Evolutionary conservation across 2,329 filamentous ascomycete species (phyloP).

Genomic region (Aspergillus thermomutatus): DNA sequence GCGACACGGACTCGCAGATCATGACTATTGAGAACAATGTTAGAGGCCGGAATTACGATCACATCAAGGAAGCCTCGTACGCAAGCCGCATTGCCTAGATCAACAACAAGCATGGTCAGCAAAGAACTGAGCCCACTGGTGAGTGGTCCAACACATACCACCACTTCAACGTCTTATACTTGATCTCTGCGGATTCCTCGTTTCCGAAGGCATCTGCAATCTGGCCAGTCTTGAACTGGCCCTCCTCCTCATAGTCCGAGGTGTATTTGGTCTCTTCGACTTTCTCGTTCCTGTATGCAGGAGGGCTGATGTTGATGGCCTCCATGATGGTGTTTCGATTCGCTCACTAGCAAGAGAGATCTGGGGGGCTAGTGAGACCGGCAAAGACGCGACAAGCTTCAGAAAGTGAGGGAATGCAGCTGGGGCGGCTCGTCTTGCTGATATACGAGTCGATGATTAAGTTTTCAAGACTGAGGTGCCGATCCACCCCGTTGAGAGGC

Average conservation of each 20-base stretch:
- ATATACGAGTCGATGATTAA: neutral
- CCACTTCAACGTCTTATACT: conserved; percentile 50
- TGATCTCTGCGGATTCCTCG: conserved; percentile 37
- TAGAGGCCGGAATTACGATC: neutral
- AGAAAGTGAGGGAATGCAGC: neutral
- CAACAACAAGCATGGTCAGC: neutral
- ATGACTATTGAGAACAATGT: conserved; percentile 37
- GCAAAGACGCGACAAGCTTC: neutral
- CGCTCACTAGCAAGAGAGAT: neutral
- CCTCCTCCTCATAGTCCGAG: neutral
- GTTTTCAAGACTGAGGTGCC: neutral
- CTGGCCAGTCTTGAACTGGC: neutral
- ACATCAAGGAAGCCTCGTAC: conserved; percentile 18
- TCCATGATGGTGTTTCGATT: neutral
- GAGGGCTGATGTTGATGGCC: neutral
- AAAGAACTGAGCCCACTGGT: no score
- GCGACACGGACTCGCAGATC: conserved; percentile 55
- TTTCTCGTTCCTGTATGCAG: neutral
- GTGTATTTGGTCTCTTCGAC: neutral
- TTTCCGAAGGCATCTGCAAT: conserved; percentile 30
- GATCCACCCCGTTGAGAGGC: neutral
- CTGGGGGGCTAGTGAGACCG: neutral
- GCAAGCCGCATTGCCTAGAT: conserved; percentile 37
- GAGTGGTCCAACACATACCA: conserved; percentile 9
- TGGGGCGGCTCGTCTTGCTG: neutral